Conservation (phyloP, 176 grass and related monocot species). For the Oryza longistaminata region DNA sequence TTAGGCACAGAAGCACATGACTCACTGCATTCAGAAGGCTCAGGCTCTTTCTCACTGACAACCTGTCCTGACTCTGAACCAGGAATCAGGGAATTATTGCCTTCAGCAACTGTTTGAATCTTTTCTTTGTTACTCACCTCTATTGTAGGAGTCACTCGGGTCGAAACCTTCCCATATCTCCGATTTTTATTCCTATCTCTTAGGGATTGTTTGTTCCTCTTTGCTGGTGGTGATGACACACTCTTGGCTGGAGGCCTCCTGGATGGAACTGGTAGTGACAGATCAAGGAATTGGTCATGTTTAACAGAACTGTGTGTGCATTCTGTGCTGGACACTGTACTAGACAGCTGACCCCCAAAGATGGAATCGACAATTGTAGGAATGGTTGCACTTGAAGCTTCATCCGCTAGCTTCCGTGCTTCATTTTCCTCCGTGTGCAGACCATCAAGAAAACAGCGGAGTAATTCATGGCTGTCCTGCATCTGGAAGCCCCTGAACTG, state of each 20-base stretch:
- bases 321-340: constrained; percentile 76
- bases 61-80: constrained; percentile 55
- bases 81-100: constrained; percentile 41
- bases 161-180: constrained; percentile 42
- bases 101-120: constrained; percentile 39
- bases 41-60: constrained; percentile 42
- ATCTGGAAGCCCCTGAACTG: constrained; percentile 90
- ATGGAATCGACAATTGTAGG: constrained; percentile 73
- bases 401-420: constrained; percentile 53
- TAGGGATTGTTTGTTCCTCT: constrained; percentile 54
- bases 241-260: constrained; percentile 63
- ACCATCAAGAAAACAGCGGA: constrained; percentile 90
- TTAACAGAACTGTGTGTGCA: constrained; percentile 77
- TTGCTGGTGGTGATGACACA: constrained; percentile 45
- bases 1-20: constrained; percentile 62
- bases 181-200: constrained; percentile 62
- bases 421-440: constrained; percentile 65
- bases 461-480: constrained; percentile 97
- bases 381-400: constrained; percentile 23
- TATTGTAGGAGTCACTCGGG: constrained; percentile 47
- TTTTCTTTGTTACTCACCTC: constrained; percentile 44
- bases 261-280: constrained; percentile 86
- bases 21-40: constrained; percentile 47
- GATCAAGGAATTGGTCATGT: constrained; percentile 87
- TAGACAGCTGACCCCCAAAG: constrained; percentile 88